phyloP scores from a whole-genome alignment of 148 eudicot genomes.

The Heliamphora exappendiculata region DNA sequence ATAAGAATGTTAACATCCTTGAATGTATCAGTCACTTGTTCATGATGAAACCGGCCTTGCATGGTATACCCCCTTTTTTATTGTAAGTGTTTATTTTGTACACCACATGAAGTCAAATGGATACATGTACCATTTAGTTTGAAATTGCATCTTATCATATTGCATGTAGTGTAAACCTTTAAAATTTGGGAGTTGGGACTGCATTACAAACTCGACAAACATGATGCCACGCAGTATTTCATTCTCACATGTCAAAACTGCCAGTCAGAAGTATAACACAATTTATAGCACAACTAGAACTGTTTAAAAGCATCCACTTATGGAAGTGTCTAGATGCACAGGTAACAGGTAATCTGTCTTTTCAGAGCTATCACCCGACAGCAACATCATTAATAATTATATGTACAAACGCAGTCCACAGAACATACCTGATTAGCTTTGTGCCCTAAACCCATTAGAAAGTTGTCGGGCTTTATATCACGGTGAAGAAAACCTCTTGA shows the following conservation, averaged over 20 bases:
- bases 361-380: no score
- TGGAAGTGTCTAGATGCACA: background rate
- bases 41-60: background rate
- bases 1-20: background rate
- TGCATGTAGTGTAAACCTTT: background rate
- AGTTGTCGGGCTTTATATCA: slow-evolving; percentile 88
- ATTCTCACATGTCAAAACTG: background rate
- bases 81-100: background rate
- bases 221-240: background rate
- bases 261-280: background rate
- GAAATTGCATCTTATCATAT: background rate
- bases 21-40: background rate
- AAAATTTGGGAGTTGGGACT: background rate
- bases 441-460: slow-evolving; percentile 85
- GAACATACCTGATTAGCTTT: slow-evolving; percentile 80
- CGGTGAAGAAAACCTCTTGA: slow-evolving; percentile 91
- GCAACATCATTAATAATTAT: background rate
- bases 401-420: background rate
- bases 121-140: background rate
- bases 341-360: no score
- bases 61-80: background rate
- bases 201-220: background rate
- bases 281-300: background rate
- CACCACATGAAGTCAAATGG: background rate
- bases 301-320: background rate